phyloP scores from a whole-genome alignment of 768 basidiomycete species.

The Auricularia sp. region DNA sequence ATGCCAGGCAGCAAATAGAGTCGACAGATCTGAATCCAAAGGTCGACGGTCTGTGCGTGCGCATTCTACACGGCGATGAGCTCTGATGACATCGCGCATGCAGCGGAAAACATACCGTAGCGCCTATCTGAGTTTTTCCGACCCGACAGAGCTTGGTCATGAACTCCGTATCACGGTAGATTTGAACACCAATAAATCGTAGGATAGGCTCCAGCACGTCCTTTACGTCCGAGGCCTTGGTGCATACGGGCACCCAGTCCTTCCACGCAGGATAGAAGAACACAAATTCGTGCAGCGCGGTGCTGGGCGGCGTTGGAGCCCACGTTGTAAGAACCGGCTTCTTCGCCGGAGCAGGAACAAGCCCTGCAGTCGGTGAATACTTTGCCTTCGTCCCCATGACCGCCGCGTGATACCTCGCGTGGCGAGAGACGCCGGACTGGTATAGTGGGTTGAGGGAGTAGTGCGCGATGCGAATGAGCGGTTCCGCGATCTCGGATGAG shows the following conservation, averaged over 20 bases:
- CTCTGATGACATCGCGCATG: background rate
- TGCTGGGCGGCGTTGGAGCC: slow-evolving; percentile 75
- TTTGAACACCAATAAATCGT: slow-evolving; percentile 68
- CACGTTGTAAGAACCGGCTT: slow-evolving; percentile 63
- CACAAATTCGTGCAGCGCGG: slow-evolving; percentile 62
- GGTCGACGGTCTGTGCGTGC: slow-evolving; percentile 14
- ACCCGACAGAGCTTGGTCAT: slow-evolving; percentile 73
- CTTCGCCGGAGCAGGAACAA: slow-evolving; percentile 40
- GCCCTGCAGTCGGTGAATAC: slow-evolving; percentile 54
- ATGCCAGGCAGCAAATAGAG: slow-evolving; percentile 78
- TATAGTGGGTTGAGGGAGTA: slow-evolving; percentile 65
- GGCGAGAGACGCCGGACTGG: slow-evolving; percentile 22
- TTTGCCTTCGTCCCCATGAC: slow-evolving; percentile 39
- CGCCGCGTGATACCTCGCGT: slow-evolving; percentile 34
- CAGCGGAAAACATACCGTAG: slow-evolving; percentile 34
- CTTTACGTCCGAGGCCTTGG: slow-evolving; percentile 55
- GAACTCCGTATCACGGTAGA: slow-evolving; percentile 68
- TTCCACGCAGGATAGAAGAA: slow-evolving; percentile 89
- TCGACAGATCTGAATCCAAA: slow-evolving; percentile 80
- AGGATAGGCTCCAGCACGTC: slow-evolving; percentile 73
- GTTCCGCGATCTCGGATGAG: slow-evolving; percentile 75
- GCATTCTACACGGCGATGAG: slow-evolving; percentile 1
- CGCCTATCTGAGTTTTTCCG: slow-evolving; percentile 53
- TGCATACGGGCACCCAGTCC: slow-evolving; percentile 57
- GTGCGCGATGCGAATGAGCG: slow-evolving; percentile 68